Conservation (phyloP, 2,329 filamentous ascomycete species). For the Penicillium glabrum region DNA sequence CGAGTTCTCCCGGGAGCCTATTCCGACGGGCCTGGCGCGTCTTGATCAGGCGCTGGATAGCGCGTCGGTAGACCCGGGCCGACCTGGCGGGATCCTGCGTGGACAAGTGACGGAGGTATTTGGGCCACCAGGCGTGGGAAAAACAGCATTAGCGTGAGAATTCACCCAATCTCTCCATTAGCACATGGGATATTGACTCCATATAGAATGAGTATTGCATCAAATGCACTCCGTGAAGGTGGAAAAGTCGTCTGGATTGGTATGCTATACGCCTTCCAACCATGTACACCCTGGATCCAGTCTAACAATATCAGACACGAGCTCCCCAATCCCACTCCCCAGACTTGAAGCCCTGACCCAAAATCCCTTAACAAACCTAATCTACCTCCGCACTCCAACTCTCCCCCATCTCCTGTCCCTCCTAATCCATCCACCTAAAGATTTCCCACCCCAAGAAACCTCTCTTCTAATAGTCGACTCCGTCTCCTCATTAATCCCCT, state of each 20-base stretch:
- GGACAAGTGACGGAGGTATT: constrained; percentile 84
- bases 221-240: constrained; percentile 61
- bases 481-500: constrained; percentile 72
- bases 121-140: constrained; percentile 82
- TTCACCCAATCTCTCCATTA: neutral
- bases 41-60: constrained; percentile 44
- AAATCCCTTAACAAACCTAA: constrained; percentile 51
- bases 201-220: constrained; percentile 68
- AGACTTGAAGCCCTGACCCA: constrained; percentile 52
- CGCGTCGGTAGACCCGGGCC: constrained; percentile 3
- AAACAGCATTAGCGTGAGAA: constrained; percentile 75
- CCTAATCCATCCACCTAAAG: constrained; percentile 64
- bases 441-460: constrained; percentile 63
- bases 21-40: constrained; percentile 47
- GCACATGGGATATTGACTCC: constrained; percentile 10
- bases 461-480: constrained; percentile 75
- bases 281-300: neutral
- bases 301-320: constrained; percentile 43
- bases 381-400: constrained; percentile 62
- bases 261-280: constrained; percentile 44
- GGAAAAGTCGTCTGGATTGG: constrained; percentile 78
- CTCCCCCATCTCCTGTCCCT: constrained; percentile 70
- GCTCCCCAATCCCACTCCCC: constrained; percentile 47
- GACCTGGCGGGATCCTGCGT: constrained; percentile 60
- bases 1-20: constrained; percentile 15